Percentiles rank a stretch among this genome's conserved stretches.
Conservation (phyloP, 106 monocot species). For the Dendrobium catenatum region DNA sequence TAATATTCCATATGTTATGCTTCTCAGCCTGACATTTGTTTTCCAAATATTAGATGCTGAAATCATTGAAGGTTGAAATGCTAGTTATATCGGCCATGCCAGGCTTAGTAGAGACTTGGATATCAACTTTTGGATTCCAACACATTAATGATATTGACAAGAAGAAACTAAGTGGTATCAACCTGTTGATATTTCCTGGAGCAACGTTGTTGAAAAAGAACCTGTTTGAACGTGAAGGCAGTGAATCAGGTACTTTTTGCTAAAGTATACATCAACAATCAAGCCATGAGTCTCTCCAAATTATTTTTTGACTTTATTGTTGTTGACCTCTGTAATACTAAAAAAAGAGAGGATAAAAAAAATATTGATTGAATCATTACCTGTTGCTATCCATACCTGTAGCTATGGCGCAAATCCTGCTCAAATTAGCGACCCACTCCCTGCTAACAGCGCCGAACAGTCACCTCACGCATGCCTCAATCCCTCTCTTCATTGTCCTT, state of each 20-base stretch:
- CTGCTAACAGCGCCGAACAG: no score
- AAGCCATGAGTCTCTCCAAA: no score
- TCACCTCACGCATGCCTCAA: no score
- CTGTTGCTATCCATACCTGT: no score
- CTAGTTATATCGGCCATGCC: conserved; percentile 73
- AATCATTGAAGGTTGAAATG: conserved; percentile 50
- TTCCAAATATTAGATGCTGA: conserved; percentile 37
- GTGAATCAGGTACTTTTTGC: conserved; percentile 16
- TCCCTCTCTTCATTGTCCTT: no score
- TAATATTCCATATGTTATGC: background rate
- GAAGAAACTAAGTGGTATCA: conserved; percentile 30
- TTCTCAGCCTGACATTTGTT: background rate
- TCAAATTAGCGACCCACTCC: no score
- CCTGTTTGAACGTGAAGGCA: conserved; percentile 17
- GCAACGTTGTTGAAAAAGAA: conserved; percentile 57
- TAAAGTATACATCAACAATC: no score
- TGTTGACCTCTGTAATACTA: no score
- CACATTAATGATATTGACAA: conserved; percentile 43
- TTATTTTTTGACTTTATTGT: no score
- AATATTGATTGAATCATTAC: no score
- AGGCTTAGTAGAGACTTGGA: conserved; percentile 59
- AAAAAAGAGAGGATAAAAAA: no score
- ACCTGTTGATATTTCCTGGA: conserved; percentile 56
- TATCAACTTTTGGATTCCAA: conserved; percentile 60
- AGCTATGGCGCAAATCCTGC: no score